A percentile compares a stretch with the other conserved stretches of the same genome.
These are phyloP conservation scores for Fagus crenata DNA, from an alignment of 306 rosid genomes.

Conservation along the genomic window DNA sequence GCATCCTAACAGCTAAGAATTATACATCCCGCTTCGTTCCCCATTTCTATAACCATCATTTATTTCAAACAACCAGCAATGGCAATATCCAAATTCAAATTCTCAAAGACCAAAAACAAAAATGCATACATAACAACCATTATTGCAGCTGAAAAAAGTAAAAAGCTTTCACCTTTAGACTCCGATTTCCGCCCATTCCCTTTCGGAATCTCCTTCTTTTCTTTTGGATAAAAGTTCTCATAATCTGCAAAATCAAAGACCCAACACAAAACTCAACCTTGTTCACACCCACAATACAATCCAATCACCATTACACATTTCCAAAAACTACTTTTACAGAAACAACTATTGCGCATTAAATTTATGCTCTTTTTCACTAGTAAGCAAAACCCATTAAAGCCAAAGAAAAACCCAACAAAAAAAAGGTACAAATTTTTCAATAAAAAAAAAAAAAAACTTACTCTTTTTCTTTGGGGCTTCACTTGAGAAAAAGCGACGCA, in stretches of 20 bases:
- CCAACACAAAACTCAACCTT: conserved; percentile 14
- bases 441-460: conserved; percentile 30
- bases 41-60: conserved; percentile 13
- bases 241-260: conserved; percentile 51
- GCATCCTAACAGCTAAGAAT: background rate
- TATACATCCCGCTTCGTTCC: background rate
- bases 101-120: background rate
- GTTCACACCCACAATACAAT: background rate
- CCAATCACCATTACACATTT: background rate
- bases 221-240: conserved; percentile 87
- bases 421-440: background rate
- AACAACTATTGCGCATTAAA: background rate
- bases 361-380: background rate
- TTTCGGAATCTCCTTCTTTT: conserved; percentile 80
- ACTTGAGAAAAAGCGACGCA: conserved; percentile 63
- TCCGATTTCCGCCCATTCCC: conserved; percentile 65
- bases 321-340: background rate
- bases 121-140: background rate
- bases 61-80: conserved; percentile 20
- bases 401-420: background rate
- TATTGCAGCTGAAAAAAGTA: background rate
- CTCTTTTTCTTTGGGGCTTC: conserved; percentile 90
- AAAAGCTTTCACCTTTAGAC: conserved; percentile 66
- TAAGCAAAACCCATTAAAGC: conserved; percentile 4
- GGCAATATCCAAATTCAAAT: background rate